Evolutionary conservation across 495 filamentous ascomycete species (phyloP), one percentile per base, ranked within the genome.

Genomic region (Hypoxylon trugodes): DNA sequence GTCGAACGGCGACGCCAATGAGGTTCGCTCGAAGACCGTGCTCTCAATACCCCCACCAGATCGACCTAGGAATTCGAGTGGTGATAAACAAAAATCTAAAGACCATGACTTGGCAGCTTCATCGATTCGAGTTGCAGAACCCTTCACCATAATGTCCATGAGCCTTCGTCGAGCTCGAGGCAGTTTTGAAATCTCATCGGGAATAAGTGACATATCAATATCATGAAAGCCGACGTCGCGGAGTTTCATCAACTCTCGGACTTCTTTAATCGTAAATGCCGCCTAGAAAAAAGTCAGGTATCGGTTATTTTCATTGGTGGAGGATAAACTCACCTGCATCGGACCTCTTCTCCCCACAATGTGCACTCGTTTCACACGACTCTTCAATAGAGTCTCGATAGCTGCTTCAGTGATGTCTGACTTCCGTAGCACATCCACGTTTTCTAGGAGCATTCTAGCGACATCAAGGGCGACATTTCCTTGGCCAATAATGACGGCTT

Each of bases 391-490:
- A 2, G 83, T 81, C 36, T 91, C 89, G 24, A 98, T 73, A 2
- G 95, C 93, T 65, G 91, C 81, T 42, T 90, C 89, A 1, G 92
- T 85, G 36, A 98, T 97, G 69, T 98, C 95, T 0, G 95, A 96
- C 46, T 87, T 88, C 6, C 86, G 79, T 24, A 98, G 78, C 13
- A 79, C 75, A 65, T 93, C 84, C 4, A 94, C 80, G 43, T 86
- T 81, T 22, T 87, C 85, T 13, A 98, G 77, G 6, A 98, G 79
- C 57, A 96, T 96, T 24, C 95, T 81, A 2, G 94, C 92, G 4
- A 98, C 92, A 74, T 98, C 95, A 16, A 98, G 76, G 1, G 96
- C 95, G 8, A 98, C 95, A 73, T 98, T 98, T 0, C 95, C 95
- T 69, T 98, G 93, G 1, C 95, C 95, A 56, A 98, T 88, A 35